Base-by-base conservation (phyloP, 768 basidiomycete species). In the Pisolithus albus region DNA sequence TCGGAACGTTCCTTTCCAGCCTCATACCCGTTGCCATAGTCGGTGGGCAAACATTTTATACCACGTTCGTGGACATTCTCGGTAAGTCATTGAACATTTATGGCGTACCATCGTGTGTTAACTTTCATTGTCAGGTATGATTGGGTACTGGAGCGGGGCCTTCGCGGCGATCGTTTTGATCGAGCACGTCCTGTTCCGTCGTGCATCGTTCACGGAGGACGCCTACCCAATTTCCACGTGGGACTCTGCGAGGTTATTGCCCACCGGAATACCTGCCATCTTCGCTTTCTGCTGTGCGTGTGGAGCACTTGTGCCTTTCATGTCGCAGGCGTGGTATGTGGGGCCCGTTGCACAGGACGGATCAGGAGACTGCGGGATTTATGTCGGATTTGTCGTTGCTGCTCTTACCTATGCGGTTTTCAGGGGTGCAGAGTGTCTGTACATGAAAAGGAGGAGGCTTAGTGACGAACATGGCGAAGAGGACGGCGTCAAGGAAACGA, bases 321-420 rank as follows among this genome's bases (percentile, higher is more conserved):
- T 80, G 77, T 70, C 73, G 42, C 78, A 80, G 42, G 76, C 63
- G 38, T 80, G 76, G 76, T 80, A 72, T 53, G 66, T 68, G 4
- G 78, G 79, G 0, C 75, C 77, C 0, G 72, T 80, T 32, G 79
- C 79, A 21, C 59, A 46, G 23, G 49, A 52, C 6, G 69, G 71
- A 4, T 70, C 74, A 11, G 79, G 79, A 6, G 79, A 80, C 51
- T 73, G 80, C 37, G 78, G 75, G 0, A 64, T 80, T 30, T 64
- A 73, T 34, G 67, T 69, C 18, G 74, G 67, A 15, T 74, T 70
- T 42, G 62, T 62, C 24, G 64, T 67, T 1, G 62, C 70, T 1
- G 50, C 51, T n/a, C 34, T 72, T 21, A 16, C 60, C 7, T 76
- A 75, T 59, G 54, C 47, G 13, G 53, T 46, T 32, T 47, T 68